Percentiles rank a stretch among this genome's conserved stretches.
phyloP scores from a whole-genome alignment of 2,329 filamentous ascomycete genomes.

The Aspergillus flavus region DNA sequence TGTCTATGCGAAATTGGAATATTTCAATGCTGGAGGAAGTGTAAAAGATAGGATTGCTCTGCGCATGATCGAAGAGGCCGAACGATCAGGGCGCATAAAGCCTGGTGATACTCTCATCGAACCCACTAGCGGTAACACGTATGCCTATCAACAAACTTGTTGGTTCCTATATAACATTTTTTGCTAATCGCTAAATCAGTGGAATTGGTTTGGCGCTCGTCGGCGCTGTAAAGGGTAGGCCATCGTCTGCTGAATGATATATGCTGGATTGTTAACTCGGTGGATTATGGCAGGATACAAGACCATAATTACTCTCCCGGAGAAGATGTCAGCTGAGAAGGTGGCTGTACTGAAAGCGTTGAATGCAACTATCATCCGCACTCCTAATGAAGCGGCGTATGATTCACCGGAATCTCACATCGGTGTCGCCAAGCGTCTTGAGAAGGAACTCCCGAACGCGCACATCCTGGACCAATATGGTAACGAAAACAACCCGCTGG shows the following conservation, averaged over 20 bases:
- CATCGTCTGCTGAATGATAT: not conserved
- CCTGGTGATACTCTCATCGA: conserved; percentile 97
- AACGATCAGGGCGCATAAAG: conserved; percentile 89
- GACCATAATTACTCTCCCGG: conserved; percentile 96
- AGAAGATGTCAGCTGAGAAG: conserved; percentile 99
- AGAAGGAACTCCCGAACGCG: conserved; percentile 95
- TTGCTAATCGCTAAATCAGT: conserved; percentile 30
- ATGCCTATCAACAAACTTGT: conserved; percentile 23
- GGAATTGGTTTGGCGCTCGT: conserved; percentile 95
- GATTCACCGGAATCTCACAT: conserved; percentile 97
- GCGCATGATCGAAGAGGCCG: conserved; percentile 96
- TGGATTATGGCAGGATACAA: conserved; percentile 66
- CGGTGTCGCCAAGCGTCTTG: conserved; percentile 82
- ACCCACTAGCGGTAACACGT: conserved; percentile 95
- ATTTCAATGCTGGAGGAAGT: conserved; percentile 91
- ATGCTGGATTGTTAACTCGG: not conserved
- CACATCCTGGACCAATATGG: conserved; percentile 97
- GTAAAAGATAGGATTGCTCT: conserved; percentile 95
- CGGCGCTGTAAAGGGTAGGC: conserved; percentile 77
- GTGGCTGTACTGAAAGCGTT: conserved; percentile 91
- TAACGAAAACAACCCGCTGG: conserved; percentile 87
- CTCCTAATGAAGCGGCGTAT: conserved; percentile 91
- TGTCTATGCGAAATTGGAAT: conserved; percentile 88
- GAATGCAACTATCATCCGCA: conserved; percentile 95
- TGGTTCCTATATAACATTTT: not conserved